Base-by-base conservation (phyloP, 164 flowering plant genomes). In the Taxillus chinensis region DNA sequence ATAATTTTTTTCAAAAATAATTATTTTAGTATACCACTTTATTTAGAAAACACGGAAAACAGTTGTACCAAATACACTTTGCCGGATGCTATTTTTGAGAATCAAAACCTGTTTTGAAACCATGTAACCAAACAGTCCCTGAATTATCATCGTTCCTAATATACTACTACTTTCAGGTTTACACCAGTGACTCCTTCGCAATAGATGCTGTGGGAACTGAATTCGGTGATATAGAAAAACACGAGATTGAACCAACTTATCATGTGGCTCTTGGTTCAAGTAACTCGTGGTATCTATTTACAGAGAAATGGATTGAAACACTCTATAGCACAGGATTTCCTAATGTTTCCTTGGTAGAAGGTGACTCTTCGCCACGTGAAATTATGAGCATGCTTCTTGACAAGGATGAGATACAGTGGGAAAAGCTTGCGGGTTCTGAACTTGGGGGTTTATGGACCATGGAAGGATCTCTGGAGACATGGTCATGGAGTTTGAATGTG, bases 401-500 rank as follows among this genome's bases (percentile, higher is more conserved):
- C 61, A 85, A 79, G 78, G 90, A 69, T 67, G 82, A 79, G 10
- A 61, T 71, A 74, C 81, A 82, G 63, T 93, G 96, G 96, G 86
- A 80, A 41, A 90, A 83, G 74, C 86, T 90, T 53, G 72, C 79
- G 49, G 81, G 79, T 62, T 88, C 96, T 65, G 92, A 80, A 59
- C 76, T 77, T 70, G 98, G 97, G 42, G 79, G 84, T 62, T 62
- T 93, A 52, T 85, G 96, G 96, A 59, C 70, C 69, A 80, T 71
- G 83, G 97, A 90, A 75, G 98, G 97, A 72, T 93, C 98, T 69
- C 77, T 90, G 12, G 96, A 88, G 73, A 88, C 97, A 58, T 93
- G 98, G 97, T 86, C 97, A 27, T 93, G 98, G 98, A 90, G 95
- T 70, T 81, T 93, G 70, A 90, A 93, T 68, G 89, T 93, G 62